A percentile compares a stretch with the other conserved stretches of the same genome.
These are phyloP conservation scores for Tolypocladium album DNA, from an alignment of 2,329 filamentous ascomycete genomes.

Conservation along the genomic window DNA sequence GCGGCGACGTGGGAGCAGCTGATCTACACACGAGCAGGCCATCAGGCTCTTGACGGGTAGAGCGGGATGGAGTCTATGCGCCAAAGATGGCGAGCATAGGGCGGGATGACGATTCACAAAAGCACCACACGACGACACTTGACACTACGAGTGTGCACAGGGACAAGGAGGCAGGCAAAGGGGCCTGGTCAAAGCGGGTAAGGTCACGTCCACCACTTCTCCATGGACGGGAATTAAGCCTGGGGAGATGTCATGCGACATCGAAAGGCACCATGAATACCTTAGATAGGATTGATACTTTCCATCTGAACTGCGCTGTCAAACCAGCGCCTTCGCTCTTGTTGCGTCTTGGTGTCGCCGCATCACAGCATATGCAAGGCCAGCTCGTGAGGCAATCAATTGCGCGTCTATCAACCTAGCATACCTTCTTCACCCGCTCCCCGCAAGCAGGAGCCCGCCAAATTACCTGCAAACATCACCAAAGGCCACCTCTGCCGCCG, in stretches of 20 bases:
- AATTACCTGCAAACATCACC: neutral
- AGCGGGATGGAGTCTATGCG: neutral
- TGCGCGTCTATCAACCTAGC: conserved; percentile 7
- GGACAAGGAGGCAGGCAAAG: neutral
- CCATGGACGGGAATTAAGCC: neutral
- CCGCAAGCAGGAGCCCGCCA: neutral
- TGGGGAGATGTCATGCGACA: neutral
- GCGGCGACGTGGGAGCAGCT: neutral
- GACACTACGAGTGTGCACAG: neutral
- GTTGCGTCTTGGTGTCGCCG: too few relatives aligned
- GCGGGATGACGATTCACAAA: neutral
- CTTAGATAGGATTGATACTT: neutral
- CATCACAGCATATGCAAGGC: neutral
- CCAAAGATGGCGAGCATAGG: neutral
- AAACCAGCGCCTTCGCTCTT: too few relatives aligned
- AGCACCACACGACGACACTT: neutral
- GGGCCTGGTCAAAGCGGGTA: neutral
- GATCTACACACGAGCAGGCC: neutral
- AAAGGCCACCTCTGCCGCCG: neutral
- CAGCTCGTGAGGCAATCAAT: conserved; percentile 1
- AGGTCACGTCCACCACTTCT: neutral
- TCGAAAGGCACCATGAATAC: neutral
- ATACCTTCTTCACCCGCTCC: neutral
- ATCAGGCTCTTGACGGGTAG: neutral
- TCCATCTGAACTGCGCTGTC: neutral